Evolutionary conservation across 2,329 filamentous ascomycete species (phyloP), one percentile per base, ranked within the genome.

Genomic region (Sclerotinia subarctica): DNA sequence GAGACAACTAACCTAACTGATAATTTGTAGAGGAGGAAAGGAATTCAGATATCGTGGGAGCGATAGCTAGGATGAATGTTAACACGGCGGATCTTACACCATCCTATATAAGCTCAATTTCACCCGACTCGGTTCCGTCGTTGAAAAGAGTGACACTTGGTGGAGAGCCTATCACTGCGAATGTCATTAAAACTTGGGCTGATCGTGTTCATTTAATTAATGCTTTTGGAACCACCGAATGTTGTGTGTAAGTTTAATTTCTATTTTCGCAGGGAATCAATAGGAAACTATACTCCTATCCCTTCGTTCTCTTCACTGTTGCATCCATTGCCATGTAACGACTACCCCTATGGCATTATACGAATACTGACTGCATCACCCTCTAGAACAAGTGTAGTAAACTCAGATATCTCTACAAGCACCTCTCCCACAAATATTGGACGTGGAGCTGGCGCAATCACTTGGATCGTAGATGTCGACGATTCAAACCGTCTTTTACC

Each of bases 381-480:
- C 24, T 49, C 7, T 51, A 62, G 58, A 62, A 62, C 58, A 62
- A 62, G 58, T 38, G 46, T 62, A 24, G 58, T 62, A 5, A 62
- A 62, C n/a, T 11, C 58, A 26, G 21, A 53, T 19, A 44, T 67
- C 2, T 67, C 65, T 11, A 35, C 58, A 8, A 52, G 47, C 5
- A 68, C 66, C 6, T 46, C 63, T 10, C 66, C 66, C 15, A 64
- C 66, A 26, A 68, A 68, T 24, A 70, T 76, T 4, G 74, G 74
- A 1, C 63, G 68, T 19, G 58, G 73, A 19, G 66, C 76, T 3
- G 59, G 66, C 29, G 44, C 47, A 8, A 19, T 56, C 1, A 24
- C 66, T 56, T 82, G 80, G 79, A 72, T 83, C 26, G 76, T 80
- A 5, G 78, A 82, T 59, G 77, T 79, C 2, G 69, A 75, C 3